Evolutionary conservation across 2,329 filamentous ascomycete genomes (phyloP).

Genomic region (Colletotrichum karsti): DNA sequence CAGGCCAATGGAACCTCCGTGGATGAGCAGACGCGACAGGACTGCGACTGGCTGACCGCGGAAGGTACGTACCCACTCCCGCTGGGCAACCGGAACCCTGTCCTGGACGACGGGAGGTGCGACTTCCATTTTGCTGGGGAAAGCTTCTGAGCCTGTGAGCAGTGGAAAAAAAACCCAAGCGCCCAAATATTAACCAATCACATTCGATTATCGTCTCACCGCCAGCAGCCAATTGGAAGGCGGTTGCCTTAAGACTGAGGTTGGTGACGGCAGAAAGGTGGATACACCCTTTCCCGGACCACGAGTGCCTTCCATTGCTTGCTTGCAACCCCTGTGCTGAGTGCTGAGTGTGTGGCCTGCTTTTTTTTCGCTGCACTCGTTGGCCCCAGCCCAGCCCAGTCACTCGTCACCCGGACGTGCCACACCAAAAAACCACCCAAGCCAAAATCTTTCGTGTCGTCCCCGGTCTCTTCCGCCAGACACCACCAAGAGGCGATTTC

Average conservation of each 20-base stretch:
- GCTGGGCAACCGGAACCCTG: neutral
- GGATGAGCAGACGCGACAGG: neutral
- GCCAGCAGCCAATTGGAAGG: neutral
- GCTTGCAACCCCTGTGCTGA: slow-evolving; percentile 8
- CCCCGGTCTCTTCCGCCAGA: slow-evolving; percentile 14
- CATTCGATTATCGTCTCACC: neutral
- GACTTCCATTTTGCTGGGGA: neutral
- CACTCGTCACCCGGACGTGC: slow-evolving; percentile 18
- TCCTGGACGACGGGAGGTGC: neutral
- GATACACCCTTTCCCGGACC: neutral
- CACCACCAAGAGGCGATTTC: slow-evolving; percentile 17
- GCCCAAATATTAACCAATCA: slow-evolving; percentile 8
- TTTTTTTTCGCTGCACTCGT: neutral
- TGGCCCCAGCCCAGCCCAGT: slow-evolving; percentile 5
- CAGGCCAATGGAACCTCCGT: neutral
- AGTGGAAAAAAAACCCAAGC: neutral
- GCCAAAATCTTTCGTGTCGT: slow-evolving; percentile 25
- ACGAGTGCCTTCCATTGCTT: too few species aligned
- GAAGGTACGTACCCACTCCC: neutral
- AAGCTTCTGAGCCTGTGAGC: neutral
- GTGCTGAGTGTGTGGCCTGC: too few species aligned
- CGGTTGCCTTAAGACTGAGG: slow-evolving; percentile 17
- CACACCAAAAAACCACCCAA: slow-evolving; percentile 26
- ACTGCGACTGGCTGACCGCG: neutral
- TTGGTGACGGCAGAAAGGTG: slow-evolving; percentile 12